Base-by-base conservation (phyloP, 345 rosid species). In the Geranium rotundifolium region DNA sequence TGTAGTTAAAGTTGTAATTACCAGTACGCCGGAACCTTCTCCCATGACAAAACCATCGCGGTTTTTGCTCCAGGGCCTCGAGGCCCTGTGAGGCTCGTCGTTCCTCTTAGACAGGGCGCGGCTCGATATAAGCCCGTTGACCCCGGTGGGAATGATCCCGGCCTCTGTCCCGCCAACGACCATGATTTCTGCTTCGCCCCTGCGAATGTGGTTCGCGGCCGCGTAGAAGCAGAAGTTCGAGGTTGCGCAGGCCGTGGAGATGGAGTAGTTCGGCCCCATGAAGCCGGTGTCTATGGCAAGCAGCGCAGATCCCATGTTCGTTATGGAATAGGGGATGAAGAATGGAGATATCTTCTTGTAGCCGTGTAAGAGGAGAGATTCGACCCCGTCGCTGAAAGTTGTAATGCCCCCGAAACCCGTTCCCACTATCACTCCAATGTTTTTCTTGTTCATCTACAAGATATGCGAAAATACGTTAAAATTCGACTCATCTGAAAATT, bases 321-420 rank as follows among this genome's bases (percentile, higher is more conserved):
- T 79, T 67, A 86, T 77, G 5, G 83, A 72, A 58, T 80, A 86
- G 14, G 92, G 89, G 20, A 84, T 80, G 72, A 82, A 84, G 67
- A 86, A 84, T 30, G 89, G 92, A 23, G 76, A 70, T 7, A 84
- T 82, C 69, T 86, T 86, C 78, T 72, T 82, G 56, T 71, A 75
- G n/a, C n/a, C n/a, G 52, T 87, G 87, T 72, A 77, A 80, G 34
- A 63, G 82, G 83, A 29, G 84, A 58, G 71, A n/a, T n/a, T 84
- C 85, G 14, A 84, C 84, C 58, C 83, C 89, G 64, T 15, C 65
- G 66, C 69, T 72, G 64, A 82, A 84, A 23, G 76, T 76, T 8
- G 82, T 77, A n/a, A 80, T 52, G 16, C 92, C 92, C 69, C 92
- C 89, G 81, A 86, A 77, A n/a, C 89, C 89, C n/a, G 89, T 64